Base-by-base conservation (phyloP, 129 eudicot genomes). In the Artemisia argyi region DNA sequence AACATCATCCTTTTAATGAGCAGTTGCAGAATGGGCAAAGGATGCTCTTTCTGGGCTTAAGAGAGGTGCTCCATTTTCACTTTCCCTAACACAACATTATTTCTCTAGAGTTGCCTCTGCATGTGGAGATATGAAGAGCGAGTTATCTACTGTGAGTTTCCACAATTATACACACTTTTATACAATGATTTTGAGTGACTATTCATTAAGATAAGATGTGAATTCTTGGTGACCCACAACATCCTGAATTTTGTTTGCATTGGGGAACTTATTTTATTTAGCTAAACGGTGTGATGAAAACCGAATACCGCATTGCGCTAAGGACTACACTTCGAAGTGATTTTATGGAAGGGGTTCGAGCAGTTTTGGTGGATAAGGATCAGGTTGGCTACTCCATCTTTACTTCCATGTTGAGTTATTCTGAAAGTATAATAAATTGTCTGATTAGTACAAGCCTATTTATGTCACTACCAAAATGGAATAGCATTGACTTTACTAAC, bases 11-110 rank as follows among this genome's bases (percentile, higher is more conserved):
- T 72, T 59, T 58, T 1, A 58, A 28, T 83, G 78, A 72, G 42
- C 89, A 92, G 98, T 85, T 83, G 91, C 95, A 61, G 96, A 82
- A 69, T 92, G 98, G 98, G 98, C 96, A 13, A 92, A 87, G 82
- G 95, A 92, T 71, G 91, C 96, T 20, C 76, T 92, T 72, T 82
- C 66, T 71, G 95, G 95, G 78, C 84, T 92, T 53, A 81, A 66
- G 32, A 92, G 87, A 72, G 96, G 96, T 20, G 95, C 95, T 80
- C 96, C 95, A 20, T 89, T 89, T 74, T 92, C 96, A 51, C 92
- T 92, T 46, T 79, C 80, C 65, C 81, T 92, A 20, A 85, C 98
- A 22, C 84, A 87, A 12, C 82, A 74, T 74, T 82, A 89, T 82
- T 92, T 89, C 79, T 80, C 92, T 22, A 85, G 76, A 78, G 95